Evolutionary conservation across 257 asterid genomes (phyloP), one percentile per base, ranked within the genome.

Genomic region (Fraxinus cuspidata): DNA sequence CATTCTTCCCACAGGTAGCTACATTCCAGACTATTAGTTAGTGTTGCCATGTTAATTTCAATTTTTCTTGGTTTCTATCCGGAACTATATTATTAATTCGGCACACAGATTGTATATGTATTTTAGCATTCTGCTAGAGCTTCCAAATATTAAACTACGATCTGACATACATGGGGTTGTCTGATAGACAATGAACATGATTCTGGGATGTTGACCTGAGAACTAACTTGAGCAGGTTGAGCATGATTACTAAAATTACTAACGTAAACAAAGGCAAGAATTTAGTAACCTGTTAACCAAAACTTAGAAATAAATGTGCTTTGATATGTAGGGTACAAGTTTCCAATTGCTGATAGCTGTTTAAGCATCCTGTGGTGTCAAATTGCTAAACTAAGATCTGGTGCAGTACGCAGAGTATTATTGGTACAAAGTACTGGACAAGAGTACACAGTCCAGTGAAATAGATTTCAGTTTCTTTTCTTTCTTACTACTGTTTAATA

Each of bases 1-100:
- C 96, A 44, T 83, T 84, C 84, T 90, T 90, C 83, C 92, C 96
- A 3, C 75, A 70, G 93, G 96, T 90, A 77, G 73, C 70, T 72
- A 34, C 68, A 34, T 73, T 47, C 70, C 76, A 40, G 63, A 53
- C 40, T 83, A 71, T 60, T 56, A 58, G 31, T 78, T 44, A 65
- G 40, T 70, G n/a, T 60, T 74, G 37, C 73, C 73, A 65, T 40
- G 44, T 53, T 44, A 29, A 32, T 32, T 40, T 56, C 32, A 69
- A 68, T 10, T 70, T 80, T 47, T 8, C 13, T 35, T 8, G 9
- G 29, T 72, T 78, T 37, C 56, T 74, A 60, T 40, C n/a, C 32
- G 6, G 18, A 56, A 31, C 60, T 42, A 56, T 18, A 18, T 56
- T 56, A 56, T 56, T 56, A 56, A n/a, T 56, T 56, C 27, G 8